These are phyloP conservation scores for Asterophora parasitica DNA, from an alignment of 768 basidiomycete species.

Conservation along the genomic window DNA sequence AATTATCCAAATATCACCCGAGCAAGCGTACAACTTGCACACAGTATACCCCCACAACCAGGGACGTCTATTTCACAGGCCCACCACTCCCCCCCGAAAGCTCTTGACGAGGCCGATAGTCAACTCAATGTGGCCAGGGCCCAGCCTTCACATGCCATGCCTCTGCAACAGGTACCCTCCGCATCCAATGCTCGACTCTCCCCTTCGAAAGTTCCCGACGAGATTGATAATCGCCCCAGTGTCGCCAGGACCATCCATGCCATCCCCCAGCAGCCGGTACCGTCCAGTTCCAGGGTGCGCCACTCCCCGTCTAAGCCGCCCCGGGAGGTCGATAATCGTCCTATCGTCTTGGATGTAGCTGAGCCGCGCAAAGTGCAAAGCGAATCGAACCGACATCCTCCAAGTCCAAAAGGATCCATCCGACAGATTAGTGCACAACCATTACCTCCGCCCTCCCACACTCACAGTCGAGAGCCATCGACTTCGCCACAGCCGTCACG, in stretches of 20 bases:
- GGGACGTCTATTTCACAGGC: neutral
- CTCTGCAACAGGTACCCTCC: too few species aligned
- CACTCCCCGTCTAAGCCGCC: neutral
- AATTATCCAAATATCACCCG: neutral
- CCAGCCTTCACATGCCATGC: too few species aligned
- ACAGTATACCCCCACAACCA: neutral
- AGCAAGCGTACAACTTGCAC: neutral
- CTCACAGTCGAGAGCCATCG: neutral
- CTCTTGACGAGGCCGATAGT: neutral
- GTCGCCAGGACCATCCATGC: too few species aligned
- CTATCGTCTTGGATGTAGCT: neutral
- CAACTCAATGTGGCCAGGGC: neutral
- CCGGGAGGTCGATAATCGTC: neutral
- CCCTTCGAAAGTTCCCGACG: too few species aligned
- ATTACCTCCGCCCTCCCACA: neutral
- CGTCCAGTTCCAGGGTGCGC: neutral
- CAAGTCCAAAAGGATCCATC: neutral
- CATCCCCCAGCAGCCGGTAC: neutral
- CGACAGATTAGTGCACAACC: neutral
- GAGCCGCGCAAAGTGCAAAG: neutral
- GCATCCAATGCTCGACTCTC: too few species aligned
- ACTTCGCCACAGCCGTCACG: neutral
- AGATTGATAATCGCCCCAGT: too few species aligned
- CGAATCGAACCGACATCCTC: neutral
- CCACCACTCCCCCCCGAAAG: slow-evolving; percentile 2